These are phyloP conservation scores for Betula pendula DNA, from an alignment of 306 rosid genomes.

Conservation along the genomic window DNA sequence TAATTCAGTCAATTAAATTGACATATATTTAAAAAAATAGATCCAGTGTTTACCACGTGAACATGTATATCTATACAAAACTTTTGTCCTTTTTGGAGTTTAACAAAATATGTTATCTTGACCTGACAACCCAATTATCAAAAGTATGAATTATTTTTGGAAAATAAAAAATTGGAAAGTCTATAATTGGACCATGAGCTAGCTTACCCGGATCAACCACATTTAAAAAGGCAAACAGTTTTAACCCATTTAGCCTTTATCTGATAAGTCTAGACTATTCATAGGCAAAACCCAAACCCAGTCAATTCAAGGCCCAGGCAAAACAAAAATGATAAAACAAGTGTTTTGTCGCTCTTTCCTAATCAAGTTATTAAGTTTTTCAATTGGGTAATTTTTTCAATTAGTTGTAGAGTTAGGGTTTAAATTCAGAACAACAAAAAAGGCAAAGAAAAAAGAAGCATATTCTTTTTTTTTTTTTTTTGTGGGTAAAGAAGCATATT, in stretches of 20 bases:
- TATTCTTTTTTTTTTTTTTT: no score
- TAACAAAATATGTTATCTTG: not conserved
- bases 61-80: no score
- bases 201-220: not conserved
- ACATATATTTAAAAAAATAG: no score
- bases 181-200: not conserved
- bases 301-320: not conserved
- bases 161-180: no score
- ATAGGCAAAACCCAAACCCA: not conserved
- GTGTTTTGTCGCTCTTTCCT: not conserved
- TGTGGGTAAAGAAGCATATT: constrained; percentile 43
- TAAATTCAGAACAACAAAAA: constrained; percentile 27
- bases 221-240: not conserved
- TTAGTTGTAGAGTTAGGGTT: constrained; percentile 21
- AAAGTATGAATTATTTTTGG: not conserved
- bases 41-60: no score
- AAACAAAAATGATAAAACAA: not conserved
- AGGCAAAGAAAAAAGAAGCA: constrained; percentile 15
- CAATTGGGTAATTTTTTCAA: not conserved
- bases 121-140: not conserved
- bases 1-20: no score
- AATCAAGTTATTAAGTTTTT: not conserved
- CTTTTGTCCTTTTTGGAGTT: not conserved
- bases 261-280: not conserved
- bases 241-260: not conserved